These are phyloP conservation scores for Saccharum officinarum DNA, from an alignment of 176 grass and related monocot species.

Conservation along the genomic window DNA sequence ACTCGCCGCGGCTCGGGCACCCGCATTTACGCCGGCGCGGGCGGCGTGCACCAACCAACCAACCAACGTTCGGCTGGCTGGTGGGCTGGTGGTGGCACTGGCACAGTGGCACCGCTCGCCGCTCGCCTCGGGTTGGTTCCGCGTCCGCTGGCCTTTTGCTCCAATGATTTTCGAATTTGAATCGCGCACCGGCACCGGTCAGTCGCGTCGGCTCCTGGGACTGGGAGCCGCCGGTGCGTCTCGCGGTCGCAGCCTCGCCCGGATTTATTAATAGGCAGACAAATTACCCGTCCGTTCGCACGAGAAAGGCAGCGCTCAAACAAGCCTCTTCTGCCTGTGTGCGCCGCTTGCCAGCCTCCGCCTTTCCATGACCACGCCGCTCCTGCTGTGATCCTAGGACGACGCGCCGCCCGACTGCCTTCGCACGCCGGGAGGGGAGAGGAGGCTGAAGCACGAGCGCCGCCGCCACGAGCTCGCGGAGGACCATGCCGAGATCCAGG, in stretches of 20 bases:
- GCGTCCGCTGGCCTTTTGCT: not conserved
- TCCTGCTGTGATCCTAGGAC: slow-evolving; percentile 11
- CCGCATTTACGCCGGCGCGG: slow-evolving; percentile 24
- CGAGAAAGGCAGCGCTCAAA: slow-evolving; percentile 13
- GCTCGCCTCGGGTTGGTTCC: not conserved
- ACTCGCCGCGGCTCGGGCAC: not conserved
- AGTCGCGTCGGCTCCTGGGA: not conserved
- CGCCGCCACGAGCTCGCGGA: not conserved
- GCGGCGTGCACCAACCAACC: slow-evolving; percentile 1
- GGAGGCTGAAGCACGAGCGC: not conserved
- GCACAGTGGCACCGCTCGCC: not conserved
- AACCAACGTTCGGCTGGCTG: slow-evolving; percentile 10
- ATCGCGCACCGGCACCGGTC: slow-evolving; percentile 14
- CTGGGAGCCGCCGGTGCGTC: not conserved
- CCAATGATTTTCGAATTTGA: slow-evolving; percentile 49
- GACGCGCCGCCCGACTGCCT: not conserved
- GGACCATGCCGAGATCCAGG: slow-evolving; percentile 67
- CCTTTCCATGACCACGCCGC: slow-evolving; percentile 10
- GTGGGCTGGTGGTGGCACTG: not conserved
- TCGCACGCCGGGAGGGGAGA: not conserved
- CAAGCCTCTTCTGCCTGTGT: not conserved
- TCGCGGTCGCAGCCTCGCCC: not conserved
- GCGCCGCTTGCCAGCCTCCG: not conserved
- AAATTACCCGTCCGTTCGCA: slow-evolving; percentile 33
- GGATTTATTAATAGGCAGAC: slow-evolving; percentile 41